Conservation (phyloP, 2,329 filamentous ascomycete species). For the Hypoxylon sp. region DNA sequence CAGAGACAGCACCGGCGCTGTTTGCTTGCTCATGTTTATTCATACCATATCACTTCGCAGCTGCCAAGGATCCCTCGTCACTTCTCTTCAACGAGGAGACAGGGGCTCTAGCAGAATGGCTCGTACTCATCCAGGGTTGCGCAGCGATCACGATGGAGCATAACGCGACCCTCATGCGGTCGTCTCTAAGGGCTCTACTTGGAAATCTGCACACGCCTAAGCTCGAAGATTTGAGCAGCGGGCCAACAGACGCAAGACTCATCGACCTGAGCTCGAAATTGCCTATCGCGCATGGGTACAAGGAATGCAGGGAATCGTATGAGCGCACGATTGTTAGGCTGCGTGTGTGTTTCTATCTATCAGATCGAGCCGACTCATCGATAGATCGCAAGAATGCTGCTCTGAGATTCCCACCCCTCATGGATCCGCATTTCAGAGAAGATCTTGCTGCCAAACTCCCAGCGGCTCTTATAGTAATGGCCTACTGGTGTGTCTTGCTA, state of each 20-base stretch:
- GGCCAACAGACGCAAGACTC: slow-evolving; percentile 33
- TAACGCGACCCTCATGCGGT: slow-evolving; percentile 28
- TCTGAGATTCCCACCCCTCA: slow-evolving; percentile 40
- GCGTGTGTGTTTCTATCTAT: slow-evolving; percentile 45
- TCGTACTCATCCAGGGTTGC: slow-evolving; percentile 47
- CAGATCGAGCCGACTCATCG: slow-evolving; percentile 39
- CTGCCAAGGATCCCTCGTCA: slow-evolving; percentile 42
- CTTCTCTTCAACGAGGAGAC: slow-evolving; percentile 47
- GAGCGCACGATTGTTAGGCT: slow-evolving; percentile 35
- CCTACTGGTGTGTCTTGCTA: slow-evolving; percentile 50
- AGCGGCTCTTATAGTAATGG: slow-evolving; percentile 48
- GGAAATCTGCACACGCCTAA: slow-evolving; percentile 35
- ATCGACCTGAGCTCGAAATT: slow-evolving; percentile 24
- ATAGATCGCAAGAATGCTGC: slow-evolving; percentile 47
- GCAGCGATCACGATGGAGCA: slow-evolving; percentile 40
- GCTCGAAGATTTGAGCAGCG: slow-evolving; percentile 33
- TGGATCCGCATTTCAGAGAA: slow-evolving; percentile 36
- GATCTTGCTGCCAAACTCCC: slow-evolving; percentile 39
- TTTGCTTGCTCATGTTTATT: slow-evolving; percentile 50
- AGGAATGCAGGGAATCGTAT: slow-evolving; percentile 28
- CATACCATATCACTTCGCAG: slow-evolving; percentile 48
- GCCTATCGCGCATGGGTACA: slow-evolving; percentile 19
- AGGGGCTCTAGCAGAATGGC: slow-evolving; percentile 47
- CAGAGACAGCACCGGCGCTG: slow-evolving; percentile 41
- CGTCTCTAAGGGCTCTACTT: slow-evolving; percentile 40